Evolutionary conservation across 1,284 basidiomycete species (phyloP), one percentile per base, ranked within the genome.

Genomic region (Heterobasidion occidentale): DNA sequence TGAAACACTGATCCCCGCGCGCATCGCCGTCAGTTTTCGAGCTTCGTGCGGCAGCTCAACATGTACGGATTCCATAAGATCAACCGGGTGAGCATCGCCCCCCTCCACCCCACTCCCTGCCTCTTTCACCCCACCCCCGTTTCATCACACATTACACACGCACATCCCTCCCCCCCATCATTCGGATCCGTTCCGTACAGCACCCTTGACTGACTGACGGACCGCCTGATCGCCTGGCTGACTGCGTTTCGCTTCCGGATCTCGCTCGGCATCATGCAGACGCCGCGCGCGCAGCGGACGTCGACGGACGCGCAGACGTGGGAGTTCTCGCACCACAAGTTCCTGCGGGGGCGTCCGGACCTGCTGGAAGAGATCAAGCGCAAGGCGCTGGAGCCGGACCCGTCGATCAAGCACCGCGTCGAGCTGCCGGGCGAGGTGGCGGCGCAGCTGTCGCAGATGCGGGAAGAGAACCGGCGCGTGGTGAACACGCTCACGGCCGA

Each of bases 41-140:
- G 86, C 65, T 94, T 94, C 68, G 90, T 94, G 52, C 84, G 91
- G 54, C 92, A 94, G 67, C 78, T 94, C 54, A 94, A 94, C 73
- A 94, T 94, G 91, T 92, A 91, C 62, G 89, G 88, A 53, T 89
- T 89, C 69, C 88, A 90, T 71, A 90, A 90, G 72, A 89, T 89
- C 70, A 90, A 90, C 68, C 77, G 87, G 69, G 86, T 89, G 56
- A 63, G 74, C 70, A 35, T 8, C 44, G 48, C 50, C 50, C 33
- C 34, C 35, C 35, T 9, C 33, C 50, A n/a, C 34, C 55, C 14
- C 49, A 42, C 42, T 17, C 17, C 34, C 17, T 48, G 54, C 17
- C 46, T 35, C 36, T 38, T 34, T 3, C 27, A 27, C 27, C 3
- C 27, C 48, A 15, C 19, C 34, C 48, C 34, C 17, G 34, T 47